These are phyloP conservation scores for Fistulinella prunicolor DNA, from an alignment of 768 basidiomycete species.

Conservation along the genomic window DNA sequence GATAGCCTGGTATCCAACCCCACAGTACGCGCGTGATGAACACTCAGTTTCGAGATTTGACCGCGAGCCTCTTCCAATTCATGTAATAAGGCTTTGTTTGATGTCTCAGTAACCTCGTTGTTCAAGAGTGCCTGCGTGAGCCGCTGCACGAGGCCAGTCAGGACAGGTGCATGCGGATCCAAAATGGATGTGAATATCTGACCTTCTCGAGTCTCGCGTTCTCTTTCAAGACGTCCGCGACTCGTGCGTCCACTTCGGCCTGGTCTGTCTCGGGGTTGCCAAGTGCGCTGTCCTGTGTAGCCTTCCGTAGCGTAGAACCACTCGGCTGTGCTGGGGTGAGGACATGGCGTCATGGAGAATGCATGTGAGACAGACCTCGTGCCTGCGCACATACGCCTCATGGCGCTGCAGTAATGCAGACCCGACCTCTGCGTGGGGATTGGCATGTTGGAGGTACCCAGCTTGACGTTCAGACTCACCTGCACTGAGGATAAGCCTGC, in stretches of 20 bases:
- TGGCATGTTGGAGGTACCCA: constrained; percentile 1
- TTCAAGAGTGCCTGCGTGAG: constrained; percentile 77
- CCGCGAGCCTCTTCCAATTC: constrained; percentile 74
- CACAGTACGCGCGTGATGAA: constrained; percentile 65
- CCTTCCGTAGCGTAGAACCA: constrained; percentile 12
- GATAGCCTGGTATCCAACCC: constrained; percentile 69
- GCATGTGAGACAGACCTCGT: constrained; percentile 48
- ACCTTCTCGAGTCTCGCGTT: constrained; percentile 55
- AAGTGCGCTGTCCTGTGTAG: constrained; percentile 10
- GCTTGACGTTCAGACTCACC: constrained; percentile 48
- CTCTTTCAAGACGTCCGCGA: constrained; percentile 47
- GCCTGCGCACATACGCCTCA: constrained; percentile 77
- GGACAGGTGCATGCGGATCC: neutral
- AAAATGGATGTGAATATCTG: neutral
- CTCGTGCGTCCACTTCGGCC: constrained; percentile 31
- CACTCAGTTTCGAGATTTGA: constrained; percentile 62
- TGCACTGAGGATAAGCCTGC: constrained; percentile 77
- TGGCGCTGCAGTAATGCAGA: constrained; percentile 84
- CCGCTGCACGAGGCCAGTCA: constrained; percentile 43
- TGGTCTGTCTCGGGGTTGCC: constrained; percentile 12
- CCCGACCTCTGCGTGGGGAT: constrained; percentile 65
- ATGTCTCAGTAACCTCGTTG: constrained; percentile 76
- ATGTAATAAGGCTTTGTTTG: constrained; percentile 68
- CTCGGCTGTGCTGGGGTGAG: constrained; percentile 19
- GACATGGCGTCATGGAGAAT: constrained; percentile 4